Evolutionary conservation across 2,329 filamentous ascomycete species (phyloP).

Genomic region (Neobulgaria alba): DNA sequence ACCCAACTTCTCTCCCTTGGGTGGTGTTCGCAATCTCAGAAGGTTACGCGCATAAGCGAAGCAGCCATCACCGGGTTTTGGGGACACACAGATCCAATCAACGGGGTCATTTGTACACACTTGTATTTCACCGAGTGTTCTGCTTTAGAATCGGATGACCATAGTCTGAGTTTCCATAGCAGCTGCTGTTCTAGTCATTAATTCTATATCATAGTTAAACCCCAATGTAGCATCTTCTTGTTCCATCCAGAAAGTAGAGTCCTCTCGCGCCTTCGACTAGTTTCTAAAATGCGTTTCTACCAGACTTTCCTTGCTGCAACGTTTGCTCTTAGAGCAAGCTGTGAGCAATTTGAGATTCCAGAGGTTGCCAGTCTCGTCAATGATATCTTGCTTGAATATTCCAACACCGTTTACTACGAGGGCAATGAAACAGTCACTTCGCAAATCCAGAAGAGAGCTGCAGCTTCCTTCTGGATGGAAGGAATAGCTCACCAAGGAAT

Average conservation of each 20-base stretch:
- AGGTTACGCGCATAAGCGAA: not conserved
- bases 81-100: not conserved
- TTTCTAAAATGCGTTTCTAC: not conserved
- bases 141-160: not conserved
- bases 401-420: not conserved
- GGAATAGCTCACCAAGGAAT: slow-evolving; percentile 16
- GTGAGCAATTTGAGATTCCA: not conserved
- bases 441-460: not conserved
- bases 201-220: not conserved
- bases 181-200: not conserved
- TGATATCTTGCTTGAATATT: not conserved
- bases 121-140: not conserved
- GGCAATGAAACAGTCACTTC: slow-evolving; percentile 19
- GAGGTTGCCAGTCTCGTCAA: not conserved
- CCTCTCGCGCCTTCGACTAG: too few species aligned
- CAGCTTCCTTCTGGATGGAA: slow-evolving; percentile 16
- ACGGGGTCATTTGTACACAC: not conserved
- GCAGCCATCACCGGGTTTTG: not conserved
- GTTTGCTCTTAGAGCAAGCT: not conserved
- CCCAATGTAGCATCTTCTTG: too few species aligned
- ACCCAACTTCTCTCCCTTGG: not conserved
- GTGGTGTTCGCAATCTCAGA: not conserved
- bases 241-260: not conserved
- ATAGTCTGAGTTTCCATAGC: not conserved
- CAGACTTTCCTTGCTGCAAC: not conserved